Percentiles rank a stretch among this genome's conserved stretches.
These are phyloP conservation scores for Colletotrichum navitas DNA, from an alignment of 2,329 filamentous ascomycete genomes.

Conservation along the genomic window DNA sequence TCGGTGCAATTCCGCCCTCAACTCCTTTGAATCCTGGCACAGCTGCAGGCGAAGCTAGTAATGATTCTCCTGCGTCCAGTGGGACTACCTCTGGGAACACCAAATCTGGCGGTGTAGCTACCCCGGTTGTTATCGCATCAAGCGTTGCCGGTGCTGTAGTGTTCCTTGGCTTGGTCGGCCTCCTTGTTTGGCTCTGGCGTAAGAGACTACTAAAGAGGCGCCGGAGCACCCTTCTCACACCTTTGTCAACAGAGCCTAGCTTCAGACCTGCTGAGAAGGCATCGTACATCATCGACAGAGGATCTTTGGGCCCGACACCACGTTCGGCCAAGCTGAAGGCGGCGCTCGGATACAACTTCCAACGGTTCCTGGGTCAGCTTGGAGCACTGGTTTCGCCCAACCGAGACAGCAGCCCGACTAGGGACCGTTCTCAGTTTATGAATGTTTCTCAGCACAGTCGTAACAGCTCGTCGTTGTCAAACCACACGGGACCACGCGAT, in stretches of 20 bases:
- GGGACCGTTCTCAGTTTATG: slow-evolving; percentile 60
- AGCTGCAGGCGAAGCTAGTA: slow-evolving; percentile 32
- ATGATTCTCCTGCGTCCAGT: slow-evolving; percentile 21
- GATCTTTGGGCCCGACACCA: slow-evolving; percentile 64
- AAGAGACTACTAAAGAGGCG: slow-evolving; percentile 58
- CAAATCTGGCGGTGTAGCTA: slow-evolving; percentile 46
- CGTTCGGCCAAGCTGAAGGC: slow-evolving; percentile 57
- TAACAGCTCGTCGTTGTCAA: slow-evolving; percentile 50
- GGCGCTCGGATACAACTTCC: slow-evolving; percentile 53
- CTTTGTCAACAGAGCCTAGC: slow-evolving; percentile 54
- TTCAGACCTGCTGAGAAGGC: slow-evolving; percentile 46
- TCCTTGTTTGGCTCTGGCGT: slow-evolving; percentile 65
- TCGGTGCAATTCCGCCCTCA: slow-evolving; percentile 10
- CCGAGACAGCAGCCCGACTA: slow-evolving; percentile 55
- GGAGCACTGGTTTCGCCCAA: slow-evolving; percentile 52
- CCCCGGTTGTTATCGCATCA: slow-evolving; percentile 62
- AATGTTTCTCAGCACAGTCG: slow-evolving; percentile 54
- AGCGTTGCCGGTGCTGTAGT: slow-evolving; percentile 65
- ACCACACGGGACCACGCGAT: slow-evolving; percentile 39
- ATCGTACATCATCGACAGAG: slow-evolving; percentile 58
- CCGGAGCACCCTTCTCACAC: slow-evolving; percentile 63
- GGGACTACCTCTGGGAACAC: slow-evolving; percentile 36
- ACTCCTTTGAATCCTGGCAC: slow-evolving; percentile 34
- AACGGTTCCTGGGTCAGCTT: slow-evolving; percentile 52
- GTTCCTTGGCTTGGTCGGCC: slow-evolving; percentile 58